Evolutionary conservation across 176 grass and related monocot genomes (phyloP).

Genomic region (Neostapfia colusana): DNA sequence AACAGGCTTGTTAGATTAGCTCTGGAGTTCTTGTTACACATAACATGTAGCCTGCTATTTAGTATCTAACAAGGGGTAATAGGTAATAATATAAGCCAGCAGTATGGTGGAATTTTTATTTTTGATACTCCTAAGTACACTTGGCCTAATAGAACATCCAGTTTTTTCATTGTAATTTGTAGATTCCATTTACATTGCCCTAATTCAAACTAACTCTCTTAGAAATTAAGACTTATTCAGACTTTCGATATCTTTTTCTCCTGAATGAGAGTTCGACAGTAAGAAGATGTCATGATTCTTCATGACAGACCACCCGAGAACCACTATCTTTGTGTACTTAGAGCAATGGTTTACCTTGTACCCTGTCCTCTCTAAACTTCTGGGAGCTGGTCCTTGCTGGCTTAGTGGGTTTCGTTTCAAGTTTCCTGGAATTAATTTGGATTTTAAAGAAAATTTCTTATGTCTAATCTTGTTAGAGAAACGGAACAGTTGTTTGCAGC

Average conservation of each 20-base stretch:
- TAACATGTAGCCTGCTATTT: conserved; percentile 5
- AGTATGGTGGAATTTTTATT: background rate
- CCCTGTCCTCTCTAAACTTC: background rate
- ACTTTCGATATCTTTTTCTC: background rate
- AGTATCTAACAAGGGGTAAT: background rate
- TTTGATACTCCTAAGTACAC: background rate
- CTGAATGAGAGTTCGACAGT: background rate
- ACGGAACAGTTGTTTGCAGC: background rate
- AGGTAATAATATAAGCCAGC: background rate
- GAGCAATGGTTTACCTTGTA: background rate
- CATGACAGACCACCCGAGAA: background rate
- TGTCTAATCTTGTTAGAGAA: background rate
- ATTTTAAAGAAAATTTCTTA: background rate
- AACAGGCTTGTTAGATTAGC: background rate
- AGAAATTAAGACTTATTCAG: background rate
- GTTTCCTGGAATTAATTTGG: background rate
- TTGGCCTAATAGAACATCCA: no score
- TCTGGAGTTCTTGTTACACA: background rate
- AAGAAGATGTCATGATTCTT: background rate
- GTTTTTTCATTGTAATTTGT: background rate
- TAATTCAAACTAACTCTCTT: background rate
- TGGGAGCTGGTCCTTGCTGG: background rate
- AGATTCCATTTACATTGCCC: background rate
- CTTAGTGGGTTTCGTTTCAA: background rate
- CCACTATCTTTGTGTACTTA: background rate